A percentile compares a stretch with the other conserved stretches of the same genome.
Conservation (phyloP, 768 basidiomycete genomes). For the Coprinellus aureogranulatus region DNA sequence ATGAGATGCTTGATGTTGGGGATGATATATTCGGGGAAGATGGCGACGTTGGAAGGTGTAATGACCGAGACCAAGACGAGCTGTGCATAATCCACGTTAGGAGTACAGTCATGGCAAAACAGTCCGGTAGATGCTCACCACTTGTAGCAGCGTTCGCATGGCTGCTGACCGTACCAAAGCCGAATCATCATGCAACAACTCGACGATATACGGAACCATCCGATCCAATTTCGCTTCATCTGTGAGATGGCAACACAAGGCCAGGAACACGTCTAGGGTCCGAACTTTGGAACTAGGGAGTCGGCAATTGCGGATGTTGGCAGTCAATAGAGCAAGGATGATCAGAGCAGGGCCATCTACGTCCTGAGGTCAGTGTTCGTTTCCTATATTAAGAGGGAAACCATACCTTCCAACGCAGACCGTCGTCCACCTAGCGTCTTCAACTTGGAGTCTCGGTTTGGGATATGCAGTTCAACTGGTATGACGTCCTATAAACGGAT, state of each 20-base stretch:
- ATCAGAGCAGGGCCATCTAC: slow-evolving; percentile 87
- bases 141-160: slow-evolving; percentile 75
- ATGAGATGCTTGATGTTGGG: slow-evolving; percentile 84
- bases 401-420: slow-evolving; percentile 63
- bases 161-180: slow-evolving; percentile 80
- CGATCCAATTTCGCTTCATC: slow-evolving; percentile 96
- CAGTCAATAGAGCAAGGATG: slow-evolving; percentile 80
- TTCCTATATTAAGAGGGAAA: neutral
- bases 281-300: slow-evolving; percentile 84
- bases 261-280: slow-evolving; percentile 83
- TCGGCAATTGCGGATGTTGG: slow-evolving; percentile 85
- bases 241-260: slow-evolving; percentile 74
- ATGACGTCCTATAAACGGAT: slow-evolving; percentile 57
- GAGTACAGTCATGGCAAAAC: neutral
- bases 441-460: slow-evolving; percentile 63
- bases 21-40: slow-evolving; percentile 94
- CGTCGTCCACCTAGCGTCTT: slow-evolving; percentile 43
- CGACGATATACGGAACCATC: slow-evolving; percentile 88
- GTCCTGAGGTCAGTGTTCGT: neutral
- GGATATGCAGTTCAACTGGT: slow-evolving; percentile 73
- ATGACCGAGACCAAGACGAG: slow-evolving; percentile 68
- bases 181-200: slow-evolving; percentile 82
- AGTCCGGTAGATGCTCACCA: slow-evolving; percentile 49
- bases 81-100: slow-evolving; percentile 15
- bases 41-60: slow-evolving; percentile 73